Evolutionary conservation across 1,284 basidiomycete species (phyloP), one percentile per base, ranked within the genome.

Genomic region (Inonotus hispidus): DNA sequence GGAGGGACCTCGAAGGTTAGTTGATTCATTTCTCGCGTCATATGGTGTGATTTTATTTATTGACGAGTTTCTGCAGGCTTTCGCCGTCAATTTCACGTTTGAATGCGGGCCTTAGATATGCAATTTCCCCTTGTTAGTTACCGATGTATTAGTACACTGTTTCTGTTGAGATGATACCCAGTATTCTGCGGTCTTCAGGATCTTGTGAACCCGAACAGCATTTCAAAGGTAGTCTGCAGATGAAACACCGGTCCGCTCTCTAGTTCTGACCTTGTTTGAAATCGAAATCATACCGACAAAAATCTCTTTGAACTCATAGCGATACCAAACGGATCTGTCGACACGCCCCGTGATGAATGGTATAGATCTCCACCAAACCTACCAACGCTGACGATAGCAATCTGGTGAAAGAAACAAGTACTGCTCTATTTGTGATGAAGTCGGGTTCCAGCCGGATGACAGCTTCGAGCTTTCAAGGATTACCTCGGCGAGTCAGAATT

Each of bases 1-100:
- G 71, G 43, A 80, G 78, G 64, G 85, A 93, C 71, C 74, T 93
- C n/a, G 83, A 89, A 66, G 84, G 90, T 90, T 66, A 59, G 79
- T 21, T 38, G n/a, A 58, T 5, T 56, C 13, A 6, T 14, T 27
- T 29, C 25, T 45, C 16, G 2, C 11, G 25, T 21, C 19, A 39
- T 21, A 13, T 41, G 13, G n/a, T 29, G 35, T 37, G 10, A 39
- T 63, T 68, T 39, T 45, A 53, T 53, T 32, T 43, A 6, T 41
- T 56, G 16, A 49, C 19, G 45, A 19, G 35, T 4, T 47, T 41
- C 19, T 10, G 29, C 47, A 63, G 53, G 45, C 29, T 59, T 63
- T 56, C 50, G 61, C 19, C 57, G 50, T 38, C 58, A 63, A 38
- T 63, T 63, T 53, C 53, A 63, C 27, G 41, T 50, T 60, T 55